Evolutionary conservation across 2,329 filamentous ascomycete species (phyloP).

Genomic region (Penicillium brasilianum): DNA sequence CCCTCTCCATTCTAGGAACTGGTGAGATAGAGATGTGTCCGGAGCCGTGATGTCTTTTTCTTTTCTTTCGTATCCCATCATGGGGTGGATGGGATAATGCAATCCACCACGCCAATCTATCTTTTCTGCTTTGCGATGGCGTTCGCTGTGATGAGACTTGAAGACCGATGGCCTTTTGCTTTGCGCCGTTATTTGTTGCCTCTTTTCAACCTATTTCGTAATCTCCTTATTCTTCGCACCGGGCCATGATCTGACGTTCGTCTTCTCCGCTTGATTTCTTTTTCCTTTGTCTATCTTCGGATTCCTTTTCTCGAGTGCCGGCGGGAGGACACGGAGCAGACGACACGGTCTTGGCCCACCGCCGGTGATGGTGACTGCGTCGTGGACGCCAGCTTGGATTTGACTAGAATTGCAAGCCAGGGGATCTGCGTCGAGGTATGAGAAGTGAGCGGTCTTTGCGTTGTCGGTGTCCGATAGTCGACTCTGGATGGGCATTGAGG

Average conservation of each 20-base stretch:
- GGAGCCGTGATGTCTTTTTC: slow-evolving; percentile 31
- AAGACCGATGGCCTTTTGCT: slow-evolving; percentile 30
- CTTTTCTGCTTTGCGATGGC: slow-evolving; percentile 41
- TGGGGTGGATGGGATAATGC: slow-evolving; percentile 23
- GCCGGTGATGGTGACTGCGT: background rate
- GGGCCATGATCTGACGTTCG: background rate
- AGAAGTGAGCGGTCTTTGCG: background rate
- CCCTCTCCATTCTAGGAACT: background rate
- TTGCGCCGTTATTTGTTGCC: slow-evolving; percentile 15
- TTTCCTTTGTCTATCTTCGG: background rate
- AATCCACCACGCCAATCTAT: background rate
- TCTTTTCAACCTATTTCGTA: slow-evolving; percentile 16
- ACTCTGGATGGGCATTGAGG: slow-evolving; percentile 5
- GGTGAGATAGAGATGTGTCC: slow-evolving; percentile 17
- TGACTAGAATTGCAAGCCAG: background rate
- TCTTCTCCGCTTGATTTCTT: background rate
- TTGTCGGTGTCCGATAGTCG: slow-evolving; percentile 10
- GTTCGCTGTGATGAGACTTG: slow-evolving; percentile 40
- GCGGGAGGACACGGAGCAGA: background rate
- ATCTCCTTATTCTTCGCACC: slow-evolving; percentile 6
- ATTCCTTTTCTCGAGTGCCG: background rate
- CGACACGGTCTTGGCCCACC: background rate
- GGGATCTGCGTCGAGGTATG: slow-evolving; percentile 7
- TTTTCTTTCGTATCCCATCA: slow-evolving; percentile 26
- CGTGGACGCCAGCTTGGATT: background rate